These are phyloP conservation scores for Solanum pinnatisectum DNA, from an alignment of 257 asterid species.

Conservation along the genomic window DNA sequence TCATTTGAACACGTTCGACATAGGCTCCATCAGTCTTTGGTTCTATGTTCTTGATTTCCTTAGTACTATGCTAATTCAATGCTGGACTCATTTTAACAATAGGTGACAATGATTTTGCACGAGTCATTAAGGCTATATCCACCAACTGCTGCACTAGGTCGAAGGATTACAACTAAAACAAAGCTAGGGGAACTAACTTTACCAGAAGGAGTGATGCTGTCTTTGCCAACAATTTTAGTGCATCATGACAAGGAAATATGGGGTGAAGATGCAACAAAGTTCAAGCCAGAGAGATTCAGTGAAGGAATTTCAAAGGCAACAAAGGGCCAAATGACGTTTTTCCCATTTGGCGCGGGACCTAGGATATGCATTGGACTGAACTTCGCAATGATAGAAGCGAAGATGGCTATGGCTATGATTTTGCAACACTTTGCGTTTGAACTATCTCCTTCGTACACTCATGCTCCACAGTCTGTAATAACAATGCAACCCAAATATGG, in stretches of 20 bases:
- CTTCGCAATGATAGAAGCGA: background rate
- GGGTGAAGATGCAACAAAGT: background rate
- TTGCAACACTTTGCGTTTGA: background rate
- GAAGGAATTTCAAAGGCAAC: background rate
- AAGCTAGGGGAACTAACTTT: background rate
- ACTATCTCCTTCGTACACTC: background rate
- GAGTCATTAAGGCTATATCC: background rate
- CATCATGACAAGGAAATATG: background rate
- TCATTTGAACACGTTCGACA: background rate
- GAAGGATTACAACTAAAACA: background rate
- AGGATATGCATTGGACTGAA: background rate
- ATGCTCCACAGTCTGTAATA: background rate
- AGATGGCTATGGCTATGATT: background rate
- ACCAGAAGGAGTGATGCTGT: background rate
- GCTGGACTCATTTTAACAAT: background rate
- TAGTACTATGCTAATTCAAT: background rate
- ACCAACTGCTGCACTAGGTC: background rate
- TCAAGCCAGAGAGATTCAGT: background rate
- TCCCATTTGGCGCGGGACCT: background rate
- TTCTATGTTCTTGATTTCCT: background rate
- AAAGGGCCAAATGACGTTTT: background rate
- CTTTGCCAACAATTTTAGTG: background rate
- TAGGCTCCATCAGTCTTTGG: background rate
- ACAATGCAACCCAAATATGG: background rate
- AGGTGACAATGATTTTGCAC: background rate